Evolutionary conservation across 2,329 filamentous ascomycete species (phyloP), one percentile per base, ranked within the genome.

Genomic region (Zymoseptoria passerinii): DNA sequence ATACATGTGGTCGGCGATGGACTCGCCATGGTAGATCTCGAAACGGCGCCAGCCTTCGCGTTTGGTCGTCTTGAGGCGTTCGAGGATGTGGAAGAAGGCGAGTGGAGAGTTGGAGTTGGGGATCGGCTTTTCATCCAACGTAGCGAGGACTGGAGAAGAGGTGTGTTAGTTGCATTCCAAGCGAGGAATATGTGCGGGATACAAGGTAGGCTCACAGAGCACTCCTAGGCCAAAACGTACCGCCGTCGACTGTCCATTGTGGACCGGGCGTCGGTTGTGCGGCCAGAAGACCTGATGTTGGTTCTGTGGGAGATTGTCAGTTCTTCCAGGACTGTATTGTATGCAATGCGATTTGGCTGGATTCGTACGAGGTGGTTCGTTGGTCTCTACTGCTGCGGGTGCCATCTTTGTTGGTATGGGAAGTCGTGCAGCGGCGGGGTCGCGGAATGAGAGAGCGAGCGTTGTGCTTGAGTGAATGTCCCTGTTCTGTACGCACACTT

Each of bases 1-100:
- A 77, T 97, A 99, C 94, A 99, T 99, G 81, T 99, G 94, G 77
- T 99, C 94, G 56, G 90, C 83, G 71, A 99, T 96, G 1, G 90
- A 95, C 75, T 99, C 94, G 72, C 90, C 88, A 58, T 76, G 64
- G 58, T 73, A 66, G 65, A 99, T 90, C 48, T 85, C 85, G 72
- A 96, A 96, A 44, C 94, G 84, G 57, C 89, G 84, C 94, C 94
- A 99, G 64, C 94, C 94, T 76, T 96, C 94, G 61, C 94, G 88
- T 75, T 95, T 95, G 61, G 89, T 96, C 7, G 92, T 96, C 82
- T 99, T 99, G 58, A 99, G 83, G 53, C 89, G 88, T 75, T 95
- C 89, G 63, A 99, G 83, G 61, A 96, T 81, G 78, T 99, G 94
- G 75, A 99, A 95, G 79, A 96, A 97, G 35, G 91, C 84, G 9